These are phyloP conservation scores for Peronospora farinosa DNA, from an alignment of 352 stramenopile species.

Conservation along the genomic window DNA sequence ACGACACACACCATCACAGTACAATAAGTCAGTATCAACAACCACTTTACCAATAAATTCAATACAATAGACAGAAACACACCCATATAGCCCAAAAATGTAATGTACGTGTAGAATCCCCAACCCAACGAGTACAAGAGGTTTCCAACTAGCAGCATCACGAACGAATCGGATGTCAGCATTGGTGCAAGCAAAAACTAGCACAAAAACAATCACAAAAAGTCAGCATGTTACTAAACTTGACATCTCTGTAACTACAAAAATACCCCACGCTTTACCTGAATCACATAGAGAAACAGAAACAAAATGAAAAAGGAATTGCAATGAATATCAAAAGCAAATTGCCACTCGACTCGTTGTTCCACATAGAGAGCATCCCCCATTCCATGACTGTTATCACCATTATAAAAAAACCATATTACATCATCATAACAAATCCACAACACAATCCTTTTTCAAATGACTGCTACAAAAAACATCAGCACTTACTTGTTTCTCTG, in stretches of 20 bases:
- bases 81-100: constrained; percentile 95
- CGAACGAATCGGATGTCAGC: constrained; percentile 85
- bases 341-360: constrained; percentile 98
- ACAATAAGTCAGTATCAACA: constrained; percentile 1
- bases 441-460: too few species aligned
- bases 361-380: constrained; percentile 87
- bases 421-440: too few species aligned
- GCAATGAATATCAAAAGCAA: constrained; percentile 99
- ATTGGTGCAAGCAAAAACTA: constrained; percentile 95
- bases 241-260: neutral
- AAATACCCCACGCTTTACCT: constrained; percentile 35
- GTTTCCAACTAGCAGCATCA: constrained; percentile 89
- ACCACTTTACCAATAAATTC: neutral
- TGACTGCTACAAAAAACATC: too few species aligned
- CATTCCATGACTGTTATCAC: constrained; percentile 47
- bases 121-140: constrained; percentile 91
- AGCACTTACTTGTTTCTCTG: constrained; percentile 53
- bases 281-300: constrained; percentile 91
- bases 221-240: constrained; percentile 1
- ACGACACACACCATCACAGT: neutral
- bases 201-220: constrained; percentile 13
- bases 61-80: constrained; percentile 10
- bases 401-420: neutral
- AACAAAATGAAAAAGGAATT: constrained; percentile 98
- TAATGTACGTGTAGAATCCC: constrained; percentile 97